Evolutionary conservation across 345 rosid species (phyloP), one percentile per base, ranked within the genome.

Genomic region (Pistacia integerrima): DNA sequence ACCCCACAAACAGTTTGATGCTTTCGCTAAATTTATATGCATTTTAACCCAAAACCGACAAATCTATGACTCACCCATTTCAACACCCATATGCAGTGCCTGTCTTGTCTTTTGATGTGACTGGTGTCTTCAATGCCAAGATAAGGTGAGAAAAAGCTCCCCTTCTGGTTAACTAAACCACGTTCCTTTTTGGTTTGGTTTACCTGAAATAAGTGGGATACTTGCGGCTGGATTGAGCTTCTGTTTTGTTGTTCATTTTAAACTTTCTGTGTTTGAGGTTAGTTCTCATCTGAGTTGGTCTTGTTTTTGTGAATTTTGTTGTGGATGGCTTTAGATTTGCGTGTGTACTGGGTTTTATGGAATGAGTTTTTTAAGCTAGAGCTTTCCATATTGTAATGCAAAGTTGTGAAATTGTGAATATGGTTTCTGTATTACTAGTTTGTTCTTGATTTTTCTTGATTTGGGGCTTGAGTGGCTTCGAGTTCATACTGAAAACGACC

Each of bases 241-340:
- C 72, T 13, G 17, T 79, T 76, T 22, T 51, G 16, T 22, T 46
- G 58, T 57, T 41, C n/a, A 57, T 70, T 76, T 22, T 67, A 52
- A 63, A 56, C 20, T 73, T n/a, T 46, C 64, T 46, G 11, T 30
- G n/a, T 66, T 76, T 62, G 59, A 74, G 82, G 80, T 81, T 16
- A 58, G 70, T 80, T 83, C 73, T 56, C 70, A 35, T 79, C 70
- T 73, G 81, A 81, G 77, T 75, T 82, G 57, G 74, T 56, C 51
- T 76, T 78, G 25, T 55, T 80, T 82, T 38, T 4, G 64, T 76
- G 60, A 62, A 76, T 72, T 71, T 18, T 51, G 9, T 38, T 41
- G 59, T 20, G n/a, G 67, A 48, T 20, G 13, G 66, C 67, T 80
- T 14, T 67, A 18, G 69, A 58, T 72, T 76, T 81, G 77, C 38